Percentiles rank a stretch among this genome's conserved stretches.
Conservation (phyloP, 768 basidiomycete genomes). For the Calocybe gangraenosa region DNA sequence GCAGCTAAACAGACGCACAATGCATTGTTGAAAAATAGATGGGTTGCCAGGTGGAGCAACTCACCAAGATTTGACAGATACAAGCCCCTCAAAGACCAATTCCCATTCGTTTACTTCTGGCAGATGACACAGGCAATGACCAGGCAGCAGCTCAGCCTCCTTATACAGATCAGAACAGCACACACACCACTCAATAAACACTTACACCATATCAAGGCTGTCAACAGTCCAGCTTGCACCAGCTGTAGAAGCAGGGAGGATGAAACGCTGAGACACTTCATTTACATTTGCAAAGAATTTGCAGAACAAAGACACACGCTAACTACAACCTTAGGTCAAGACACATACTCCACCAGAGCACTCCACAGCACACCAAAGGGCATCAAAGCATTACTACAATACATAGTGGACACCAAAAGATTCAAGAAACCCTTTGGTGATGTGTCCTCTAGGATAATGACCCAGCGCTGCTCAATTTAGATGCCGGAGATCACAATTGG, state of each 20-base stretch:
- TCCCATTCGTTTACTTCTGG: background rate
- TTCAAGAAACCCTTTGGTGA: conserved; percentile 1
- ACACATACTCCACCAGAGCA: background rate
- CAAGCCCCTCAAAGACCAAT: background rate
- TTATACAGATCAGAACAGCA: conserved; percentile 27
- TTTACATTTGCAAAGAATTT: conserved; percentile 25
- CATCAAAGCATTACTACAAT: background rate
- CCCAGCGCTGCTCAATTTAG: too few relatives aligned
- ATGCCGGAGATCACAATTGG: too few relatives aligned
- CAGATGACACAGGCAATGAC: background rate
- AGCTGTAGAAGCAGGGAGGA: conserved; percentile 13
- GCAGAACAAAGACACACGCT: background rate
- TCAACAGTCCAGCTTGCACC: conserved; percentile 22
- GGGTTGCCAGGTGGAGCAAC: background rate
- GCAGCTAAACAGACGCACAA: background rate
- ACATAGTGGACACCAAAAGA: background rate
- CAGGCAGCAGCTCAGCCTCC: conserved; percentile 6
- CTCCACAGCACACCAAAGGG: background rate
- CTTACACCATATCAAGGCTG: conserved; percentile 22
- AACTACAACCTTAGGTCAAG: background rate
- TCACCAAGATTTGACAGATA: background rate
- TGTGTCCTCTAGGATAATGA: background rate
- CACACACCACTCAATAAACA: conserved; percentile 26
- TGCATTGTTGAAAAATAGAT: background rate
- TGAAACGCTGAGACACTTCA: conserved; percentile 27